Evolutionary conservation across 169 alveolate species (phyloP).

Genomic region (Eimeria maxima): DNA sequence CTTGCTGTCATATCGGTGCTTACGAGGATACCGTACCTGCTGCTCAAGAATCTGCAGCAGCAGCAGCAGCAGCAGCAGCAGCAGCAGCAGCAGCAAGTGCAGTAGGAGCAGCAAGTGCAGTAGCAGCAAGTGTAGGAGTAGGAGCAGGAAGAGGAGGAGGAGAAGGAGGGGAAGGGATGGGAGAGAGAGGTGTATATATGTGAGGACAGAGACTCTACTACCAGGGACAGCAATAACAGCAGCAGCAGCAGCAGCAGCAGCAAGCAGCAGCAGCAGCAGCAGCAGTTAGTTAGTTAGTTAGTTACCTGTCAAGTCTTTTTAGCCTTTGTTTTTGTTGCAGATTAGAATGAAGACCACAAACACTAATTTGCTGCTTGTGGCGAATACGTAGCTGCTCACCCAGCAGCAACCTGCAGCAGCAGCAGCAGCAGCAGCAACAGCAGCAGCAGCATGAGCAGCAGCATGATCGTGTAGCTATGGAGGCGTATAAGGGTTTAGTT

Average conservation of each 20-base stretch:
- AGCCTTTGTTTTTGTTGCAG: slow-evolving; percentile 77
- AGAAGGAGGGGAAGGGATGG: neutral
- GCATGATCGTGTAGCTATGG: too few species aligned
- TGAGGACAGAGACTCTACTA: neutral
- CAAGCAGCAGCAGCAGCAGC: too few species aligned
- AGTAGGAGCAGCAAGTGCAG: slow-evolving; percentile 92
- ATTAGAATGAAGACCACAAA: slow-evolving; percentile 69
- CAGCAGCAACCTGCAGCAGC: slow-evolving; percentile 32
- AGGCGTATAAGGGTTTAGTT: too few species aligned
- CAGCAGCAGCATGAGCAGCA: slow-evolving; percentile 9
- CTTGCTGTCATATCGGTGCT: slow-evolving; percentile 98
- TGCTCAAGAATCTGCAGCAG: slow-evolving; percentile 76
- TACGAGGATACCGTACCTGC: slow-evolving; percentile 91
- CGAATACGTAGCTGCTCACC: slow-evolving; percentile 10
- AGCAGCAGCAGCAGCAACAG: slow-evolving; percentile 14
- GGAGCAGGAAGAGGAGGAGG: neutral
- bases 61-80: too few species aligned
- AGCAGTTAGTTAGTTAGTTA: too few species aligned
- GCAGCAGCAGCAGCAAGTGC: too few species aligned
- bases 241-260: slow-evolving; percentile 11
- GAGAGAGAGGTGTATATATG: too few species aligned
- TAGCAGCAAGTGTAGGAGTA: neutral
- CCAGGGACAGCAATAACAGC: neutral
- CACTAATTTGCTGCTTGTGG: slow-evolving; percentile 1
- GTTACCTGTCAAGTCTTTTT: slow-evolving; percentile 76